A percentile compares a stretch with the other conserved stretches of the same genome.
Evolutionary conservation across 495 filamentous ascomycete genomes (phyloP).

Genomic region (Oidiodendron maius): DNA sequence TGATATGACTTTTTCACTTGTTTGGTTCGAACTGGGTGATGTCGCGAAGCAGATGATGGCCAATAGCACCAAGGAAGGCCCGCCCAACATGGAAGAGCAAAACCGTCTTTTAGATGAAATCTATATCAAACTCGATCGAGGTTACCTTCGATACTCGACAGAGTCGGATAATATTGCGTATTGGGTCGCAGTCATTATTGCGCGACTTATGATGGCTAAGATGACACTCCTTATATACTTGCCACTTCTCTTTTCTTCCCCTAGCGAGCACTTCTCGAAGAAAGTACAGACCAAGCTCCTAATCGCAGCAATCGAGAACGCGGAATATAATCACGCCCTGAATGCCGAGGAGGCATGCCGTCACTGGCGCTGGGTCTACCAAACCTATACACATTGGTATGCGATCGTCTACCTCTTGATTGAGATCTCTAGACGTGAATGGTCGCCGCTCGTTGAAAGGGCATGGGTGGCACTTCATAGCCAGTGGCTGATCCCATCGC

Average conservation of each 20-base stretch:
- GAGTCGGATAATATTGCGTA: conserved; percentile 55
- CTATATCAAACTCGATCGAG: conserved; percentile 56
- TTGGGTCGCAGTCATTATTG: conserved; percentile 65
- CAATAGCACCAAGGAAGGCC: conserved; percentile 3
- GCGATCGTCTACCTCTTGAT: conserved; percentile 70
- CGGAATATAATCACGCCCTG: conserved; percentile 65
- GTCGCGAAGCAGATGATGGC: conserved; percentile 14
- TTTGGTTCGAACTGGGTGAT: conserved; percentile 57
- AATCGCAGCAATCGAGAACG: conserved; percentile 64
- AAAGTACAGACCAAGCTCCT: conserved; percentile 70
- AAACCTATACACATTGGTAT: conserved; percentile 78
- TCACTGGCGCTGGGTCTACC: conserved; percentile 77
- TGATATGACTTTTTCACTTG: conserved; percentile 75
- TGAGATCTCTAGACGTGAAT: conserved; percentile 68
- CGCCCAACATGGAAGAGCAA: conserved; percentile 46
- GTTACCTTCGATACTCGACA: conserved; percentile 55
- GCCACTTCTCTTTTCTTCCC: conserved; percentile 17
- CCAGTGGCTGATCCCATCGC: conserved; percentile 45
- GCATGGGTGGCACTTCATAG: conserved; percentile 72
- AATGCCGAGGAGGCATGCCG: conserved; percentile 53
- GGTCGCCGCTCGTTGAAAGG: conserved; percentile 57
- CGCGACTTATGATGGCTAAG: conserved; percentile 26
- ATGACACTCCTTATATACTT: conserved; percentile 44
- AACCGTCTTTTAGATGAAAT: conserved; percentile 58
- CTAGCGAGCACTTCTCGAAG: conserved; percentile 27